phyloP scores from a whole-genome alignment of 2,329 filamentous ascomycete species.

The Colletotrichum filicis region DNA sequence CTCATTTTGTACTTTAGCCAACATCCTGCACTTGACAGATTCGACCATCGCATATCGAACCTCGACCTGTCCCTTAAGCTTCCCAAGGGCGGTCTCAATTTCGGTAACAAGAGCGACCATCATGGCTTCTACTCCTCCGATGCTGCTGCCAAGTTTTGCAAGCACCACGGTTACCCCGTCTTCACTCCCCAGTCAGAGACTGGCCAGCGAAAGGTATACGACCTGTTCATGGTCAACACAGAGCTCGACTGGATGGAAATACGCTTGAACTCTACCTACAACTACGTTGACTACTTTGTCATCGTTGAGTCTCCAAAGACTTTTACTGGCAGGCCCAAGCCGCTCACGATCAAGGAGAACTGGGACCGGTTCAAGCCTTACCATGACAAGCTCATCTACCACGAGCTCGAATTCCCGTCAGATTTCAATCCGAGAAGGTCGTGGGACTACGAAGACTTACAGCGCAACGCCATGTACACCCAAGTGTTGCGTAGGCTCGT shows the following conservation, averaged over 20 bases:
- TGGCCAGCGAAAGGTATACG: constrained; percentile 63
- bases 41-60: constrained; percentile 27
- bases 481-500: constrained; percentile 64
- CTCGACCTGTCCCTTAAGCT: constrained; percentile 21
- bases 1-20: constrained; percentile 27
- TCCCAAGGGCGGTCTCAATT: constrained; percentile 19
- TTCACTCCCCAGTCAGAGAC: constrained; percentile 40
- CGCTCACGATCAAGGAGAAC: constrained; percentile 63
- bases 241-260: constrained; percentile 76
- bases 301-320: constrained; percentile 69
- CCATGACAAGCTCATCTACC: constrained; percentile 70
- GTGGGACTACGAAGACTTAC: constrained; percentile 64
- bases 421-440: constrained; percentile 38
- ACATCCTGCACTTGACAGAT: constrained; percentile 31
- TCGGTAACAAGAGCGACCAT: constrained; percentile 15
- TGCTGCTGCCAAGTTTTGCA: constrained; percentile 43
- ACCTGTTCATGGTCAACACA: constrained; percentile 71
- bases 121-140: constrained; percentile 43
- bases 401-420: constrained; percentile 37
- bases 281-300: constrained; percentile 73
- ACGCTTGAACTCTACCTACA: constrained; percentile 66
- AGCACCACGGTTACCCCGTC: constrained; percentile 45
- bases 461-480: constrained; percentile 67
- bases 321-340: constrained; percentile 68
- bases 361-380: constrained; percentile 63